Conservation (phyloP, 495 filamentous ascomycete species). For the Penicillium manginii region DNA sequence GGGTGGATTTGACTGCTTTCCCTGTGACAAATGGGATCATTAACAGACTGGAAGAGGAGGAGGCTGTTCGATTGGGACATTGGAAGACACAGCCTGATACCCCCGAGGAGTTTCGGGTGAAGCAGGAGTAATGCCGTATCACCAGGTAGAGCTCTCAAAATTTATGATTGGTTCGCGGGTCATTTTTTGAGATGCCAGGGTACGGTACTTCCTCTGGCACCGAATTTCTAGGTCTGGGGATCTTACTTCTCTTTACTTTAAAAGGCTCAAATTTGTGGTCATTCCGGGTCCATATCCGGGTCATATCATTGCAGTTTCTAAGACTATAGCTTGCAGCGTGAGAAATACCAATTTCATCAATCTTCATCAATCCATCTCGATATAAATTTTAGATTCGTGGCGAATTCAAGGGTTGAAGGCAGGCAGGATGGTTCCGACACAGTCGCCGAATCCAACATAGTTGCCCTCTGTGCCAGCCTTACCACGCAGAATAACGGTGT, state of each 20-base stretch:
- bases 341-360: slow-evolving; percentile 11
- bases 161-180: background rate
- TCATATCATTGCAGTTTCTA: slow-evolving; percentile 14
- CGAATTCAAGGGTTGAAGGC: slow-evolving; percentile 33
- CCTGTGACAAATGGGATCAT: slow-evolving; percentile 44
- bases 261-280: background rate
- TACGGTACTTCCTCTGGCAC: background rate
- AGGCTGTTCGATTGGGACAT: slow-evolving; percentile 46
- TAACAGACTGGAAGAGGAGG: slow-evolving; percentile 37
- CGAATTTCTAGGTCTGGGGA: background rate
- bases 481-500: slow-evolving; percentile 73
- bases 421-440: slow-evolving; percentile 60
- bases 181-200: background rate
- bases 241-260: background rate
- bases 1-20: slow-evolving; percentile 47
- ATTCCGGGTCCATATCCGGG: background rate
- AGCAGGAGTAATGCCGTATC: slow-evolving; percentile 30
- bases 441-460: slow-evolving; percentile 76
- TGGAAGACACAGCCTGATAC: slow-evolving; percentile 53
- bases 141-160: no score
- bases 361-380: slow-evolving; percentile 14
- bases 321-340: slow-evolving; percentile 11
- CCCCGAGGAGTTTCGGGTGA: slow-evolving; percentile 46
- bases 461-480: slow-evolving; percentile 62
- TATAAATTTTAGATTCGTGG: slow-evolving; percentile 5